Evolutionary conservation across 805 yeast species (phyloP).

Genomic region (Candida rishiriensis): DNA sequence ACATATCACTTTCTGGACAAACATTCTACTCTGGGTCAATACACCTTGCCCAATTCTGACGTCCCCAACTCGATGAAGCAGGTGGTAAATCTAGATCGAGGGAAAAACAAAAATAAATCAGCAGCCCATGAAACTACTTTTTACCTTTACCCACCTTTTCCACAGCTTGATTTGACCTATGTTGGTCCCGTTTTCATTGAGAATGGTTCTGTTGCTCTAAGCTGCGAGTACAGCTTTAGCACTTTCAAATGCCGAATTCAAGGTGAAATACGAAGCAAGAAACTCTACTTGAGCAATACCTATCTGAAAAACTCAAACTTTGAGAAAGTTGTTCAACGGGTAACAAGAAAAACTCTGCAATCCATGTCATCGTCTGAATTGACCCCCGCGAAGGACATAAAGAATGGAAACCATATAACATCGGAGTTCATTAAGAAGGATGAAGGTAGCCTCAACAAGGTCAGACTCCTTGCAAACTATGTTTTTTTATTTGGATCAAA

Average conservation of each 20-base stretch:
- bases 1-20: slow-evolving; percentile 19
- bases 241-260: slow-evolving; percentile 21
- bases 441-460: slow-evolving; percentile 4
- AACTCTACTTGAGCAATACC: slow-evolving; percentile 22
- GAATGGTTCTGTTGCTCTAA: slow-evolving; percentile 21
- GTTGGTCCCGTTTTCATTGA: slow-evolving; percentile 29
- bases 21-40: slow-evolving; percentile 1
- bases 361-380: neutral
- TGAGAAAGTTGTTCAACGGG: slow-evolving; percentile 16
- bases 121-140: slow-evolving; percentile 9
- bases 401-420: neutral
- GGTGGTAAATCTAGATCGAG: neutral
- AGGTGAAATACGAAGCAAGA: slow-evolving; percentile 24
- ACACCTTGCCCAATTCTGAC: too few species aligned
- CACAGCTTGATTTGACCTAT: slow-evolving; percentile 19
- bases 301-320: slow-evolving; percentile 18
- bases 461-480: slow-evolving; percentile 19
- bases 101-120: slow-evolving; percentile 8
- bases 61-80: too few species aligned
- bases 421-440: neutral
- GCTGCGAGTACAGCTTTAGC: slow-evolving; percentile 22
- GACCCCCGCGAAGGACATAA: too few species aligned
- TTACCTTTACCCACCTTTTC: slow-evolving; percentile 23
- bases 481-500: slow-evolving; percentile 18
- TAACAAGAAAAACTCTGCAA: slow-evolving; percentile 1